Evolutionary conservation across 1,284 basidiomycete genomes (phyloP), one percentile per base, ranked within the genome.

Genomic region (Sanghuangporus sanghuang): DNA sequence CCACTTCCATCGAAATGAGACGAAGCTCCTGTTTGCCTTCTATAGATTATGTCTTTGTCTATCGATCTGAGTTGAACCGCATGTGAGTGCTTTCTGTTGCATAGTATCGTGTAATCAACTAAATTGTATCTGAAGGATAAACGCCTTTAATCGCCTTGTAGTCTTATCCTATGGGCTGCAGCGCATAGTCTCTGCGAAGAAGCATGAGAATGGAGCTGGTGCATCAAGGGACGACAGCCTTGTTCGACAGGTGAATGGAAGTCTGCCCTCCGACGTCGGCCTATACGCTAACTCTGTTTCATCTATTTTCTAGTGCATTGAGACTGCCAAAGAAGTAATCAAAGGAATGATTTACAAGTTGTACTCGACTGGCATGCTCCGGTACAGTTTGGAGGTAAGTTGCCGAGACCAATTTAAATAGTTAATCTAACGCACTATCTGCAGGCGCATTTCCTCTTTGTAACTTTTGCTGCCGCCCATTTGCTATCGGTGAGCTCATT

Each of bases 111-210:
- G 21, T 60, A 18, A 53, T 27, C 35, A 39, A 53, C n/a, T 48
- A 14, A 9, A 12, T 54, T 27, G 21, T 35, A 53, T 8, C 4
- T 5, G 27, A 62, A 85, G 82, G 74, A 79, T 81, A 44, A 74
- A 77, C 1, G 74, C 80, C n/a, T 83, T 83, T 66, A 71, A 84
- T 27, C 78, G 80, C 55, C 71, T 85, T 52, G 80, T 82, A 21
- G 78, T 85, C 3, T 75, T 85, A n/a, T 77, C 81, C 11, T 72
- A 75, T 48, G 82, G 78, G 1, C 81, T 85, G 66, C 81, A 83
- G 66, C 74, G 78, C 61, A 75, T 72, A 18, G 70, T 75, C 35
- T 78, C 73, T 21, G 70, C 44, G 77, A 76, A 69, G 39, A 59
- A 52, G n/a, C 38, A 52, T n/a, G 62, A 70, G 36, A 61, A 59